Conservation (phyloP, 2,329 filamentous ascomycete species). For the Lecanicillium sp. region DNA sequence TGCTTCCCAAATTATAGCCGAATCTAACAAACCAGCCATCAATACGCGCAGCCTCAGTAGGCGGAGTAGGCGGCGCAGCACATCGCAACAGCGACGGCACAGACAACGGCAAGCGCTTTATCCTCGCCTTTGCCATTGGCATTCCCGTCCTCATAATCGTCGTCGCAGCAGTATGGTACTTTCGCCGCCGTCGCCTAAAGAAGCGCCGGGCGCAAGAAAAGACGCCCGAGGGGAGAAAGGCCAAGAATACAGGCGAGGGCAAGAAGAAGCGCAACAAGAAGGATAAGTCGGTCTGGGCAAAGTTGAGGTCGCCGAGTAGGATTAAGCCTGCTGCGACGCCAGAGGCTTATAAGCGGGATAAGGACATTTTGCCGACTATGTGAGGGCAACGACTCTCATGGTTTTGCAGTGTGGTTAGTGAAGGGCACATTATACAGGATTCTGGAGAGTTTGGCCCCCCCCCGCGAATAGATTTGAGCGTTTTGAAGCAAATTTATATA, state of each 20-base stretch:
- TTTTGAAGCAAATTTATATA: too few species aligned
- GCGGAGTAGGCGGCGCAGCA: conserved; percentile 4
- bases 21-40: not conserved
- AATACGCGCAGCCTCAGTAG: not conserved
- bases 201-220: not conserved
- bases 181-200: conserved; percentile 1
- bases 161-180: conserved; percentile 1
- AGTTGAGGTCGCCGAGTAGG: conserved; percentile 1
- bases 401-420: too few species aligned
- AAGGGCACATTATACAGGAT: too few species aligned
- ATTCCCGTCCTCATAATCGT: conserved; percentile 4
- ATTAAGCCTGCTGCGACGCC: conserved; percentile 1
- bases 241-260: not conserved
- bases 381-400: not conserved
- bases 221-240: not conserved
- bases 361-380: not conserved
- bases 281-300: not conserved
- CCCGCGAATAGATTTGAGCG: too few species aligned
- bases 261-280: not conserved
- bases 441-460: too few species aligned
- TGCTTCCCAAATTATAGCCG: not conserved
- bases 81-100: not conserved
- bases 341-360: conserved; percentile 2
- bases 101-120: conserved; percentile 2
- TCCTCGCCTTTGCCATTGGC: conserved; percentile 7